These are phyloP conservation scores for Blastocystis sp. DNA, from an alignment of 352 stramenopile genomes.

Conservation along the genomic window DNA sequence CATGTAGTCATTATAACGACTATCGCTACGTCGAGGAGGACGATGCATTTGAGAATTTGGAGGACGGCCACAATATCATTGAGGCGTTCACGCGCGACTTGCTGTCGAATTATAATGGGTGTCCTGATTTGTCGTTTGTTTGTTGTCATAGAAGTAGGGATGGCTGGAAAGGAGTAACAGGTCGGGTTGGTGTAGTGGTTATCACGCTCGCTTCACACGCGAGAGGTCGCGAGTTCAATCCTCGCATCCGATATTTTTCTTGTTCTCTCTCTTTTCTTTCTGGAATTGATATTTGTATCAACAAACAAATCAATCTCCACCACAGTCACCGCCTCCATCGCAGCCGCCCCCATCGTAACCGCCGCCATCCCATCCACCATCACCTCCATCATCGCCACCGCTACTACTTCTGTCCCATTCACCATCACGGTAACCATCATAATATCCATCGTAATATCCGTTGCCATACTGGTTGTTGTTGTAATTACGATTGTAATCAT, in stretches of 20 bases:
- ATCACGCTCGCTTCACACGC: neutral
- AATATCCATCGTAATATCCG: too few species aligned
- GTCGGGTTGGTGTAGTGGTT: slow-evolving; percentile 1
- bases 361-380: too few species aligned
- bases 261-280: neutral
- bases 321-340: too few species aligned
- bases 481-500: too few species aligned
- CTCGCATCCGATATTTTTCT: neutral
- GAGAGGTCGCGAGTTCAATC: slow-evolving; percentile 8
- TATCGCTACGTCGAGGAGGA: neutral
- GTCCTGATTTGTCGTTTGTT: neutral
- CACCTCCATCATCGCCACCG: too few species aligned
- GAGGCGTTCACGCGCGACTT: slow-evolving; percentile 1
- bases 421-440: too few species aligned
- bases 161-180: too few species aligned
- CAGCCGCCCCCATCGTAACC: too few species aligned
- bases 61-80: slow-evolving; percentile 5
- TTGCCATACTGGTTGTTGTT: too few species aligned
- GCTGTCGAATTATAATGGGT: neutral
- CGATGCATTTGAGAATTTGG: slow-evolving; percentile 1
- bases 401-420: too few species aligned
- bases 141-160: too few species aligned
- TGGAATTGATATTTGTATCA: neutral
- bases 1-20: slow-evolving; percentile 20
- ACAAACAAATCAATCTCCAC: too few species aligned